Base-by-base conservation (phyloP, 2,329 filamentous ascomycete genomes). In the Cladosporium halotolerans region DNA sequence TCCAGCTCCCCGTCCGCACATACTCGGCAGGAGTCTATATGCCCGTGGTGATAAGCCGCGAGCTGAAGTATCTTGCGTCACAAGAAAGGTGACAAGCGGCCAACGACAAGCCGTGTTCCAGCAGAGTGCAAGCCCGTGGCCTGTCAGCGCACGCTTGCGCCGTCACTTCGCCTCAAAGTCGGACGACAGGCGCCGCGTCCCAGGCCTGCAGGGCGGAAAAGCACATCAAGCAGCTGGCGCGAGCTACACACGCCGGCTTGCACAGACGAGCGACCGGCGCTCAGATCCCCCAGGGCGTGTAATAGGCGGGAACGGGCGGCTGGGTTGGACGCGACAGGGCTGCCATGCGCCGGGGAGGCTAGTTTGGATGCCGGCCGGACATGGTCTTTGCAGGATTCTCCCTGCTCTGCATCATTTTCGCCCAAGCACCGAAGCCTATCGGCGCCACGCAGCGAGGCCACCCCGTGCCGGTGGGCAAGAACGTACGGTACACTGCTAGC, bases 381-480 rank as follows among this genome's bases (percentile, higher is more conserved):
- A 14, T 39, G 36, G 48, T 43, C 47, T 50, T 44, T 51, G 39
- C 48, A 51, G 48, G 48, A 51, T 38, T 43, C 40, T 51, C 48
- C 48, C 32, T 43, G 48, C 28, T 39, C 40, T 8, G 36, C 36
- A 39, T 39, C 36, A 8, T 39, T 36, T 39, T 14, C n/a, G n/a
- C 23, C 23, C 23, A 39, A 14, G 36, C 11, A 14, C 11, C 8
- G 16, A 39, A 39, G 11, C 16, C 36, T 39, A 39, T 39, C 36
- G 16, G 13, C 36, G 16, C 8, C 36, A 11, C 34, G 34, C n/a
- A n/a, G 34, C 34, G 10, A n/a, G 34, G 34, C 10, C 10, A 11
- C n/a, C 34, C n/a, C 10, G 34, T 11, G 10, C 10, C 3, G 6
- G 34, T 9, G 34, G n/a, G 10, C 10, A 11, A 1, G 34, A 36